Conservation (phyloP, 2,329 filamentous ascomycete genomes). For the Aotearoamyces nothofagi region DNA sequence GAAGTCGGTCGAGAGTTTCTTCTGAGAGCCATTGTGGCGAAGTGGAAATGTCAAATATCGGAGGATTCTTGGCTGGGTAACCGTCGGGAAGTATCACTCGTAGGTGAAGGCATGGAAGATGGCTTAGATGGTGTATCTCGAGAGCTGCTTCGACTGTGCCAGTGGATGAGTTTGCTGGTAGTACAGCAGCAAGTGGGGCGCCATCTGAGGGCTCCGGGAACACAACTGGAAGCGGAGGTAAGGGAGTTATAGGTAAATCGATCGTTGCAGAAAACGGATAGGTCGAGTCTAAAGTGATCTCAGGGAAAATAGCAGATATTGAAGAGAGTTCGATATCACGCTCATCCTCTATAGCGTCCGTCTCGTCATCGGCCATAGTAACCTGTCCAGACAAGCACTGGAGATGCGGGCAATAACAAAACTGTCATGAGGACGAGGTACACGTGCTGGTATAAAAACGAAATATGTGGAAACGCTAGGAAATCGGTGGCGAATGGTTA, state of each 20-base stretch:
- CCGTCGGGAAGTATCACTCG: slow-evolving; percentile 36
- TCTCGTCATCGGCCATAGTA: slow-evolving; percentile 1
- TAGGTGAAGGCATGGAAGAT: slow-evolving; percentile 42
- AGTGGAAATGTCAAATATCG: slow-evolving; percentile 33
- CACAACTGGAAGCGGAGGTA: slow-evolving; percentile 36
- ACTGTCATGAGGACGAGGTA: slow-evolving; percentile 1
- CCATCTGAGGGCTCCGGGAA: slow-evolving; percentile 34
- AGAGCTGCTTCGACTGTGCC: slow-evolving; percentile 2
- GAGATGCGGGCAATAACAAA: too few species aligned
- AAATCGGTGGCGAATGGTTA: too few species aligned
- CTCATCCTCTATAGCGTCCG: slow-evolving; percentile 42
- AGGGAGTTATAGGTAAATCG: slow-evolving; percentile 40
- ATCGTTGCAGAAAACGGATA: slow-evolving; percentile 31
- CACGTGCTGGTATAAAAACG: too few species aligned
- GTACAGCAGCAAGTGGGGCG: slow-evolving; percentile 8
- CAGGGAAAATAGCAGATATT: slow-evolving; percentile 51
- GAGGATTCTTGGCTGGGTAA: slow-evolving; percentile 40
- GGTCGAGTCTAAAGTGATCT: slow-evolving; percentile 32
- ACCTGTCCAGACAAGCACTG: neutral
- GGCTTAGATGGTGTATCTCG: slow-evolving; percentile 18
- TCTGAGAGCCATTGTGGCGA: slow-evolving; percentile 40
- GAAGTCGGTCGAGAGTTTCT: slow-evolving; percentile 30
- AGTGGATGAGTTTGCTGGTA: slow-evolving; percentile 3
- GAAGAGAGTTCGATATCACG: slow-evolving; percentile 44
- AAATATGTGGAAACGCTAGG: too few species aligned